Base-by-base conservation (phyloP, 2,329 filamentous ascomycete genomes). In the Talaromyces sp. region DNA sequence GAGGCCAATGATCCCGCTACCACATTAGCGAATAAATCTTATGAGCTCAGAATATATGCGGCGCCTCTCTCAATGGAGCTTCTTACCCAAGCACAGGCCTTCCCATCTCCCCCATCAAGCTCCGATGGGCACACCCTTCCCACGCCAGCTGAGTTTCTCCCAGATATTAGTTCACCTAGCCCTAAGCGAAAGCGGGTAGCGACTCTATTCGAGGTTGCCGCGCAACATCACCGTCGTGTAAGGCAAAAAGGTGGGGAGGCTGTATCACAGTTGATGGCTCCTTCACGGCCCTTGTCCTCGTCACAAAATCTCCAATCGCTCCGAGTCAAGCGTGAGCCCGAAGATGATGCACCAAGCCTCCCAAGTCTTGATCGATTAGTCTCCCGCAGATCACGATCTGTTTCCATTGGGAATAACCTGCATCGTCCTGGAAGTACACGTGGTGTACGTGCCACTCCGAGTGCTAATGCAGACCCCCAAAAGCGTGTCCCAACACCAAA, bases 111-210 rank as follows among this genome's bases (percentile, higher is more conserved):
- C 4, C 69, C 65, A 13, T 55, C 53, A n/a, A 70, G 63, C 44
- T 49, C 63, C 6, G 47, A 58, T 20, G 52, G 48, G 19, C 48
- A 55, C 22, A 40, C 29, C 51, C 35, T 30, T 48, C 57, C 47
- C 55, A 59, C 56, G 1, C 58, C 45, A 19, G 69, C 68, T 14
- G 66, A 74, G 36, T 75, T 76, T 40, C 64, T 76, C 13, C 71
- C 68, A 2, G 70, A 74, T 51, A 56, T 69, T 13, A 64, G 65
- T 47, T 73, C 72, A 1, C 71, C 71, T 4, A 76, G 71, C 40
- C 73, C 73, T 3, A 76, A 76, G 55, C 67, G 74, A 39, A 76
- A 75, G 58, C 68, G 73, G 32, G 71, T 75, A n/a, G 69, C 71
- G 35, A 75, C 67, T 1, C 63, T 76, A 2, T 76, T 76, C 40